Evolutionary conservation across 176 grass and related monocot genomes (phyloP), one percentile per base, ranked within the genome.

Genomic region (Poa annua): DNA sequence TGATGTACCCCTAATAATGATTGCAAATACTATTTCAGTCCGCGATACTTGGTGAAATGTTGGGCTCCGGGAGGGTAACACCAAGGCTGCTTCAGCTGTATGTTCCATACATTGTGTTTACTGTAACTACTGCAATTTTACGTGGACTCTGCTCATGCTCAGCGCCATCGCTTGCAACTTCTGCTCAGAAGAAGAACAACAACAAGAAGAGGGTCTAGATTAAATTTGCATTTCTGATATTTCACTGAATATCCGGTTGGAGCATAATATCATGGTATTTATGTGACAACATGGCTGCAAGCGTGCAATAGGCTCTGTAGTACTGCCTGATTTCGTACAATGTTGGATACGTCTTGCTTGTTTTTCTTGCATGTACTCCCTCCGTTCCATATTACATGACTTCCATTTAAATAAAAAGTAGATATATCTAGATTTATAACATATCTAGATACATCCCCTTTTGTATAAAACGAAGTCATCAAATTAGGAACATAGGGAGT

Each of bases 81-180:
- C 68, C 88, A 7, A 89, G 80, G 70, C 45, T 97, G 59, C 68
- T 97, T 62, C 91, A 91, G 88, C 53, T 91, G 78, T 97, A 97
- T 78, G 63, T 15, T 71, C 94, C 91, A 57, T 91, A 88, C 62
- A 39, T 15, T 3, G 61, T 85, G 72, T 89, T 97, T 26, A 69
- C 81, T 4, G 56, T 91, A 61, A 29, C 84, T n/a, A n/a, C n/a
- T 50, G 86, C 91, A 11, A 93, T 91, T 66, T 19, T 93, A 14
- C 89, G 85, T 22, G 91, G 94, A 24, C 85, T 97, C 26, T 55
- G 84, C 15, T 78, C 84, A 11, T 53, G 52, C 53, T 71, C 54
- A 2, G 64, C 11, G 7, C 53, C 86, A 33, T 78, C 80, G 49
- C n/a, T n/a, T n/a, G n/a, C n/a, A n/a, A n/a, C n/a, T n/a, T n/a